Base-by-base conservation (phyloP, 176 grass and related monocot genomes). In the Hyparrhenia diplandra region DNA sequence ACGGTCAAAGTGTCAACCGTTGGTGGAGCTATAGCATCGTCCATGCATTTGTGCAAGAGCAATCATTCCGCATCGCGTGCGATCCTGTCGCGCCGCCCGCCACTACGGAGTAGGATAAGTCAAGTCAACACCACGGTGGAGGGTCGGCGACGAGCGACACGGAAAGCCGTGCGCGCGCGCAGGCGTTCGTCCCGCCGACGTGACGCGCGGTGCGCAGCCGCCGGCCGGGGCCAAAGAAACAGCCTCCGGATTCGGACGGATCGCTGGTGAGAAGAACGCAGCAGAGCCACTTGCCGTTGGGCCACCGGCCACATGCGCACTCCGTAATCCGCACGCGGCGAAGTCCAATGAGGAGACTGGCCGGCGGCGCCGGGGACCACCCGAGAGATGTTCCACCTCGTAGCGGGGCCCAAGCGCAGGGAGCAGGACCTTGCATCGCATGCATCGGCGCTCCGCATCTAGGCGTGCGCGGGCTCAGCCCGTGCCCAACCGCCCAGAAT, bases 281-380 rank as follows among this genome's bases (percentile, higher is more conserved):
- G 42, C 69, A 49, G n/a, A n/a, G 17, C 18, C 3, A 28, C 14
- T 46, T 18, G 27, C 68, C 40, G 24, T 16, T 37, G 31, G 36
- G 6, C 31, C n/a, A n/a, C n/a, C n/a, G n/a, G n/a, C n/a, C 31
- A 32, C 28, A 35, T 60, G 20, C 60, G 63, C 63, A 13, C 85
- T 4, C 29, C 39, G 29, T 41, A 32, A 69, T 28, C 28, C 51
- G n/a, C 64, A 57, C 67, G 21, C 5, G 40, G 46, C 27, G 16
- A 41, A 46, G 85, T 86, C 69, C 61, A 80, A 32, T 12, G 58
- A 79, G 21, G 54, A 61, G 37, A 5, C 42, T 4, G 35, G 35
- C 35, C 35, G 80, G 29, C 17, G 29, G 54, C 54, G 54, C n/a
- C 54, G 54, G n/a, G 21, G 54, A 52, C 6, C 49, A 23, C 21